Evolutionary conservation across 2,329 filamentous ascomycete species (phyloP).

Genomic region (Periconia digitata): DNA sequence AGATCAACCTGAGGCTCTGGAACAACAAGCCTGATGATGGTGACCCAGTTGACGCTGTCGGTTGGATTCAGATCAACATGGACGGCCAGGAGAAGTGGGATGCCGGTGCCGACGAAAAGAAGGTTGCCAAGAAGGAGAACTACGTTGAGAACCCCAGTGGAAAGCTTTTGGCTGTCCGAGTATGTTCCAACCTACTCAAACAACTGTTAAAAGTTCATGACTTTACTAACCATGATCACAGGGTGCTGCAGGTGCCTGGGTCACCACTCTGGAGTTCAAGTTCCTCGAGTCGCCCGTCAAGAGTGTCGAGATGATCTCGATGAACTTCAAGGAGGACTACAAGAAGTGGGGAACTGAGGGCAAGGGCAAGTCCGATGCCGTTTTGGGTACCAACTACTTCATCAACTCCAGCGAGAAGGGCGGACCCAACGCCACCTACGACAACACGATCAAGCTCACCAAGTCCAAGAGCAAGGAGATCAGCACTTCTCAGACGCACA

Average conservation of each 20-base stretch:
- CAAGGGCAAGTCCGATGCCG: neutral
- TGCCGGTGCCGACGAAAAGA: neutral
- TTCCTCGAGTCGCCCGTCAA: conserved; percentile 2
- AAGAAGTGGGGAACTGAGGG: neutral
- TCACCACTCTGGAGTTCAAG: conserved; percentile 1
- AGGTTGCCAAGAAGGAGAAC: neutral
- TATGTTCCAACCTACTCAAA: neutral
- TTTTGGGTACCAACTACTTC: neutral
- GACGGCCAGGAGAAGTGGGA: neutral
- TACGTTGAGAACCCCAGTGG: neutral
- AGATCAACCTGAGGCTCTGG: neutral
- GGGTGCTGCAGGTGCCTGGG: conserved; percentile 1
- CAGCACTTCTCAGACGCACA: neutral
- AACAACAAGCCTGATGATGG: conserved; percentile 8
- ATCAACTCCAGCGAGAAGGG: neutral
- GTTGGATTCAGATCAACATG: neutral
- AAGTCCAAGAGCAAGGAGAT: neutral
- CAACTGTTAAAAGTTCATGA: too few species aligned
- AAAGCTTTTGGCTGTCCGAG: conserved; percentile 1
- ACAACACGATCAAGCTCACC: neutral
- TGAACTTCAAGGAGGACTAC: neutral
- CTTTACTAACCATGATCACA: neutral
- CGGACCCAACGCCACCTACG: neutral
- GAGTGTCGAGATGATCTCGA: neutral
- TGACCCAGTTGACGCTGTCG: conserved; percentile 5